phyloP scores from a whole-genome alignment of 768 basidiomycete genomes.

The Mycena crocata region DNA sequence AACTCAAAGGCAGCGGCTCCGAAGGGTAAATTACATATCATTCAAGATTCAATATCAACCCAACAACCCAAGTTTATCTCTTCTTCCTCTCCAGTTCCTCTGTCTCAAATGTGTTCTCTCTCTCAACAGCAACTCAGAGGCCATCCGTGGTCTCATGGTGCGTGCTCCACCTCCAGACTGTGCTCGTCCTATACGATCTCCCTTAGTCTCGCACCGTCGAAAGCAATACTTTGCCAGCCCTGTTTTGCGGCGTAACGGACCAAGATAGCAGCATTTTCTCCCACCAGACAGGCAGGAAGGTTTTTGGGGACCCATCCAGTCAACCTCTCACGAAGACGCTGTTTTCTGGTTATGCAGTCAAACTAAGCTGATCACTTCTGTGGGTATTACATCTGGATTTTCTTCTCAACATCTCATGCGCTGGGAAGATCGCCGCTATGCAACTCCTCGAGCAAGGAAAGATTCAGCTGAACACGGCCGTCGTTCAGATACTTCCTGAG shows the following conservation, averaged over 20 bases:
- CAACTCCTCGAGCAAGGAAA: constrained; percentile 47
- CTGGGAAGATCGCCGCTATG: constrained; percentile 42
- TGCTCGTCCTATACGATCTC: too few species aligned
- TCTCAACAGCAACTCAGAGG: constrained; percentile 15
- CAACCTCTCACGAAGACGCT: constrained; percentile 38
- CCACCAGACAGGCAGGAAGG: constrained; percentile 16
- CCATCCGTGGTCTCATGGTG: constrained; percentile 26
- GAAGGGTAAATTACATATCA: too few species aligned
- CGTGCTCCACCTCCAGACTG: background rate
- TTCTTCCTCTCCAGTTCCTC: too few species aligned
- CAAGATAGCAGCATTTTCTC: constrained; percentile 17
- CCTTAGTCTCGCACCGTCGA: constrained; percentile 15
- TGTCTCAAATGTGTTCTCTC: constrained; percentile 15
- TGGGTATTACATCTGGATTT: constrained; percentile 25
- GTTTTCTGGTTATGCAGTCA: constrained; percentile 54
- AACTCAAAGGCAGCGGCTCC: too few species aligned
- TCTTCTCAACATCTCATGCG: background rate
- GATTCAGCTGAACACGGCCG: constrained; percentile 38
- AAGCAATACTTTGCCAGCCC: constrained; percentile 16
- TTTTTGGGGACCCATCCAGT: constrained; percentile 42
- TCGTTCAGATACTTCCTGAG: constrained; percentile 43
- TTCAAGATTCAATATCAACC: too few species aligned
- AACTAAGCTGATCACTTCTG: constrained; percentile 49
- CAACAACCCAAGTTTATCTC: too few species aligned
- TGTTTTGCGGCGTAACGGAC: constrained; percentile 22